phyloP scores from a whole-genome alignment of 164 flowering plant genomes.

The Echeveria elegans region DNA sequence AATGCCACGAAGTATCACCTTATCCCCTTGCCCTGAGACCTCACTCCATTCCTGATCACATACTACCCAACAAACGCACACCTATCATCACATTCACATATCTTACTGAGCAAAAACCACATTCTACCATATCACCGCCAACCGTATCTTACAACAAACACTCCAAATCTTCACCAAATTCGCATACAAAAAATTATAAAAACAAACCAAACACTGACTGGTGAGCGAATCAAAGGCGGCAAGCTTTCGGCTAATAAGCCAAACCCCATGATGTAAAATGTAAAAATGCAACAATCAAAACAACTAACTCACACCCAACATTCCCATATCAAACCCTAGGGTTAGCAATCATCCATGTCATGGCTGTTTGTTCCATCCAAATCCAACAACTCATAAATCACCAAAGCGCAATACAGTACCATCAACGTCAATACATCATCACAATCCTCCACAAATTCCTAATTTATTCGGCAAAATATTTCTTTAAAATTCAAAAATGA shows the following conservation, averaged over 20 bases:
- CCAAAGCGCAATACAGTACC: background rate
- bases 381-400: background rate
- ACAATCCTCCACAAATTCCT: background rate
- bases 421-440: background rate
- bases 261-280: background rate
- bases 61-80: background rate
- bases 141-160: background rate
- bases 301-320: background rate
- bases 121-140: too few species aligned
- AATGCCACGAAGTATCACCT: background rate
- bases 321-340: background rate
- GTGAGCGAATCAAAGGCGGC: background rate
- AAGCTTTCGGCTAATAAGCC: background rate
- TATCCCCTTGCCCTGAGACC: background rate
- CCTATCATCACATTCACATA: background rate
- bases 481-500: background rate
- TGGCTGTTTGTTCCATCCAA: constrained; percentile 3
- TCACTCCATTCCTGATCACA: background rate
- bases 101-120: background rate
- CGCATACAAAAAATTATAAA: background rate
- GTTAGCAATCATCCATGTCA: background rate
- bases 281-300: background rate
- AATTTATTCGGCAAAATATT: background rate
- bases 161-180: background rate
- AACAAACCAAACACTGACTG: background rate